A percentile compares a stretch with the other conserved stretches of the same genome.
Evolutionary conservation across 2,329 filamentous ascomycete genomes (phyloP).

Genomic region (Epicoccum nigrum): DNA sequence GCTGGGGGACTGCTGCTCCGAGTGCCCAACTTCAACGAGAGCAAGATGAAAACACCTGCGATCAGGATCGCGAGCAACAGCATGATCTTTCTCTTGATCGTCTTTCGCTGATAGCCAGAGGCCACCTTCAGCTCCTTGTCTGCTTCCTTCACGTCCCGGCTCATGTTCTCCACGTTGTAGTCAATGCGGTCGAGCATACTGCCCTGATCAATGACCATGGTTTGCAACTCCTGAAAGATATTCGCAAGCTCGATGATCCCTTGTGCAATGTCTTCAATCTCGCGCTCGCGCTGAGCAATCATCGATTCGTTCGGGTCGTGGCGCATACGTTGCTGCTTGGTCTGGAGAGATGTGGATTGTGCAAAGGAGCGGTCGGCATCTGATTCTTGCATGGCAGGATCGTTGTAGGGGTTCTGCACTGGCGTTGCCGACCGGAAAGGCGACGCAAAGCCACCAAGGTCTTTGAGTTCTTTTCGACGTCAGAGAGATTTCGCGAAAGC

Average conservation of each 20-base stretch:
- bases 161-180: slow-evolving; percentile 96
- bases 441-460: slow-evolving; percentile 55
- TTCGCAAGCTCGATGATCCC: slow-evolving; percentile 97
- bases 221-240: slow-evolving; percentile 94
- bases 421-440: slow-evolving; percentile 54
- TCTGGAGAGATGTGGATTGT: slow-evolving; percentile 84
- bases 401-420: slow-evolving; percentile 70
- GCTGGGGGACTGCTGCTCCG: slow-evolving; percentile 39
- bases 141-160: slow-evolving; percentile 88
- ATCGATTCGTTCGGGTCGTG: slow-evolving; percentile 73
- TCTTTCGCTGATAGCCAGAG: slow-evolving; percentile 84
- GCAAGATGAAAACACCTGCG: slow-evolving; percentile 83
- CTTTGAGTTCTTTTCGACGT: slow-evolving; percentile 48
- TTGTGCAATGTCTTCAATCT: slow-evolving; percentile 97
- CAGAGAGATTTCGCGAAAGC: slow-evolving; percentile 10
- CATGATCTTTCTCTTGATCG: slow-evolving; percentile 91
- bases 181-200: slow-evolving; percentile 60
- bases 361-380: slow-evolving; percentile 93
- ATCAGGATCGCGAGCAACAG: slow-evolving; percentile 85
- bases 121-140: slow-evolving; percentile 90
- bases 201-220: slow-evolving; percentile 72
- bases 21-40: slow-evolving; percentile 76
- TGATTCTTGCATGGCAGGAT: slow-evolving; percentile 84
- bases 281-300: slow-evolving; percentile 90
- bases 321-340: slow-evolving; percentile 66